These are phyloP conservation scores for Umbelopsis sp. DNA, from an alignment of 371 early-diverging fungal species.

Conservation along the genomic window DNA sequence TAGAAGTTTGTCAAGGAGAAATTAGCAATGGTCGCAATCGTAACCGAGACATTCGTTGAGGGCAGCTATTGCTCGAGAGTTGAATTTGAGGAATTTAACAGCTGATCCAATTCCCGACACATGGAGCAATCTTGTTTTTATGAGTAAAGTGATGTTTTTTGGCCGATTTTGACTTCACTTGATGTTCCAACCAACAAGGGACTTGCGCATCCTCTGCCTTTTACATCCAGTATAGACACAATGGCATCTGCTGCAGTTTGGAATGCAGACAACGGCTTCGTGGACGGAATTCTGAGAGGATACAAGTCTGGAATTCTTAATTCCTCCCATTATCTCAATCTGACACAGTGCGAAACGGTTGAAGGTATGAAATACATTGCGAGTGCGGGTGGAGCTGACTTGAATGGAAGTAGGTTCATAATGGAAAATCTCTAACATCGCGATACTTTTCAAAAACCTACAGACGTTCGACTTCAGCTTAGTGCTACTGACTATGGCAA, in stretches of 20 bases:
- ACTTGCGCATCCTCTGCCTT: neutral
- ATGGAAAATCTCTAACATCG: too few relatives aligned
- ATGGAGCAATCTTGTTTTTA: neutral
- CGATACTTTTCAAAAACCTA: neutral
- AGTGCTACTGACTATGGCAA: conserved; percentile 95
- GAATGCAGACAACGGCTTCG: conserved; percentile 91
- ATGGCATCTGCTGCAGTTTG: conserved; percentile 81
- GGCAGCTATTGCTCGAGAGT: too few relatives aligned
- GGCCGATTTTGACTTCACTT: neutral
- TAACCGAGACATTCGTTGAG: conserved; percentile 6
- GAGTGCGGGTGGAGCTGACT: neutral
- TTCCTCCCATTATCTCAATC: conserved; percentile 84
- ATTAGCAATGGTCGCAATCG: conserved; percentile 2
- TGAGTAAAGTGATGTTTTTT: neutral
- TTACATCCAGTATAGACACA: conserved; percentile 29
- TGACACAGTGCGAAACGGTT: conserved; percentile 97
- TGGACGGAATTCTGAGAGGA: conserved; percentile 96
- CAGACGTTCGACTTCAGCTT: conserved; percentile 79
- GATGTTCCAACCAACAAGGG: too few relatives aligned
- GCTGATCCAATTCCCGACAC: conserved; percentile 10
- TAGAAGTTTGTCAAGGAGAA: neutral
- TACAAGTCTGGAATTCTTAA: conserved; percentile 89
- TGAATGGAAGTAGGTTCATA: too few relatives aligned
- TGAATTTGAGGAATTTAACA: conserved; percentile 8
- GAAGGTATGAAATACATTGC: conserved; percentile 66